phyloP scores from a whole-genome alignment of 345 rosid species.

The Brassica juncea region DNA sequence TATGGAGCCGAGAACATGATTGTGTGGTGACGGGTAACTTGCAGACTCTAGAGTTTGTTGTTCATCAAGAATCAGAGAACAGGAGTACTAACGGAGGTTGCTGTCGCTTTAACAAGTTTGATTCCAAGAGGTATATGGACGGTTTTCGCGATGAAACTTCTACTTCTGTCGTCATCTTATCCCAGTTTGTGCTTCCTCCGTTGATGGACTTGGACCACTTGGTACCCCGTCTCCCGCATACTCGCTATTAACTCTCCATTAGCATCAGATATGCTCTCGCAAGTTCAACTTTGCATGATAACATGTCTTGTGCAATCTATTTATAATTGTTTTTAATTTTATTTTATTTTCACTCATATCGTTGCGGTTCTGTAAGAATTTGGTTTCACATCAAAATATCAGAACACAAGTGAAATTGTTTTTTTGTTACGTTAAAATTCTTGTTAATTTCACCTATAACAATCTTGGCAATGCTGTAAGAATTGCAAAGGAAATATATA shows the following conservation, averaged over 20 bases:
- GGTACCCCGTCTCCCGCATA: neutral
- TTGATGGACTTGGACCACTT: constrained; percentile 5
- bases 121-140: neutral
- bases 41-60: neutral
- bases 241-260: neutral
- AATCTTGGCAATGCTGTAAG: neutral
- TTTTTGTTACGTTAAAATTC: neutral
- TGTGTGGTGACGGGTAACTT: neutral
- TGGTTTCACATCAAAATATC: neutral
- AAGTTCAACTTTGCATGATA: neutral
- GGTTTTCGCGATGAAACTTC: neutral
- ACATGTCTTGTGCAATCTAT: neutral
- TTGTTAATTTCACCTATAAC: neutral
- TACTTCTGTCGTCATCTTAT: neutral
- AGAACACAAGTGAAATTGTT: neutral
- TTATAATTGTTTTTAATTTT: neutral
- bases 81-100: neutral
- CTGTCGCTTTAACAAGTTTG: neutral
- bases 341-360: neutral
- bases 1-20: neutral
- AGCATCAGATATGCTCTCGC: neutral
- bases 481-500: neutral
- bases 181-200: constrained; percentile 9
- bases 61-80: neutral
- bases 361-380: neutral